Conservation (phyloP, 805 yeast genomes). For the Blastobotrys mokoenaii region DNA sequence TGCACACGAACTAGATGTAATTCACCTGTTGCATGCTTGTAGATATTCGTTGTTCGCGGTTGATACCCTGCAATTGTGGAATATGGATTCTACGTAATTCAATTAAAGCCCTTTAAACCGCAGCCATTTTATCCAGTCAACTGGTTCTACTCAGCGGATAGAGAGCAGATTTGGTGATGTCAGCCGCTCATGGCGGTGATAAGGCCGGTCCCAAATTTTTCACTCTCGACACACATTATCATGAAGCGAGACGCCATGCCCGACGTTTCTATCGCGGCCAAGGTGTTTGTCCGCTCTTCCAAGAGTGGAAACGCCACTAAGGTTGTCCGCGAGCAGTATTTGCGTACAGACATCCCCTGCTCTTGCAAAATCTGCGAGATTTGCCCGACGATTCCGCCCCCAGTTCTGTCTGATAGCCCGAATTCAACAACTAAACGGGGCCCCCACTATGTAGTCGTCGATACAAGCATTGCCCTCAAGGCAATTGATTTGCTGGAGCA, state of each 20-base stretch:
- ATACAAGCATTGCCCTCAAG: slow-evolving; percentile 79
- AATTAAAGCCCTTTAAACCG: no score
- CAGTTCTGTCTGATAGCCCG: slow-evolving; percentile 61
- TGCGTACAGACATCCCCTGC: slow-evolving; percentile 90
- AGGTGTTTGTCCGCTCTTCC: slow-evolving; percentile 79
- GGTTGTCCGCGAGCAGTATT: slow-evolving; percentile 87
- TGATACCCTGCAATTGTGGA: no score
- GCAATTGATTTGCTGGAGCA: slow-evolving; percentile 88
- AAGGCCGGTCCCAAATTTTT: no score
- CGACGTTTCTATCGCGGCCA: slow-evolving; percentile 28
- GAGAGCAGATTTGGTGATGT: no score
- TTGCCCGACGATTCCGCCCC: slow-evolving; percentile 56
- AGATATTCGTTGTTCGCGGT: no score
- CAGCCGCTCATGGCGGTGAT: no score
- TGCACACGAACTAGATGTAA: no score
- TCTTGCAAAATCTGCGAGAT: slow-evolving; percentile 58
- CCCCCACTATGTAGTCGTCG: slow-evolving; percentile 76
- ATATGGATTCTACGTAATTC: no score
- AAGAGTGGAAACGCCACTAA: slow-evolving; percentile 78
- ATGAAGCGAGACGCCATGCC: not conserved
- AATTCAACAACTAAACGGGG: slow-evolving; percentile 39
- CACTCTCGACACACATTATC: not conserved
- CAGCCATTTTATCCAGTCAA: no score
- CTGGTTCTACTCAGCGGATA: no score
- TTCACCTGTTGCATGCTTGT: no score